Evolutionary conservation across 441 rosid genomes (phyloP).

Genomic region (Bruguiera hainesii): DNA sequence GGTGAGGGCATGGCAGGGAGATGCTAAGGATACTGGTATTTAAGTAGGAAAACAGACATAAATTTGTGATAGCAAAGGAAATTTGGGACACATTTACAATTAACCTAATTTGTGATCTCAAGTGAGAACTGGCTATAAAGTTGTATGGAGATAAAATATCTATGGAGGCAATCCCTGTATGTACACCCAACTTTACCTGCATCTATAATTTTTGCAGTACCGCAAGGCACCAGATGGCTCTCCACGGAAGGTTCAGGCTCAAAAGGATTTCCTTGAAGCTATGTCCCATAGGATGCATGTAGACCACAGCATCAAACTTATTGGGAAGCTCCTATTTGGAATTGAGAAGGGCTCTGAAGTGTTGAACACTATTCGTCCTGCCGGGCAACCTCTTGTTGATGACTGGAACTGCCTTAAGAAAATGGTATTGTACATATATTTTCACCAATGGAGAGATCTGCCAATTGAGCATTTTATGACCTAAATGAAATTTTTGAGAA

Average conservation of each 20-base stretch:
- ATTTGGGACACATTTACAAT: too few species aligned
- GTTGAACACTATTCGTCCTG: conserved; percentile 47
- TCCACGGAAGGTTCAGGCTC: conserved; percentile 58
- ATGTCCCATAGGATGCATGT: conserved; percentile 84
- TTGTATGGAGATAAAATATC: background rate
- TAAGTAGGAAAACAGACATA: background rate
- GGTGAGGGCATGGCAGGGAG: too few species aligned
- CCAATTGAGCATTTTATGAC: conserved; percentile 29
- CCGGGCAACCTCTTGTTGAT: conserved; percentile 84
- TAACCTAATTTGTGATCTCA: too few species aligned
- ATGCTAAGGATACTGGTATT: too few species aligned
- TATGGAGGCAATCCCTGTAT: background rate
- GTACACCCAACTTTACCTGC: too few species aligned
- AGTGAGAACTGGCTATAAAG: too few species aligned
- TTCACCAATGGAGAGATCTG: background rate
- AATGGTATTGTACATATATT: conserved; percentile 38
- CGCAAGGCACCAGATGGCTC: conserved; percentile 91
- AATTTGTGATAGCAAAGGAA: background rate
- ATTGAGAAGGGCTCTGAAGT: conserved; percentile 54
- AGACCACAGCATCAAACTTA: conserved; percentile 65
- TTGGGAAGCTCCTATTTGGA: conserved; percentile 83
- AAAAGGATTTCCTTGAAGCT: conserved; percentile 79
- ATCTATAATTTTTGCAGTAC: conserved; percentile 42
- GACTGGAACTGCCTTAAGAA: conserved; percentile 89
- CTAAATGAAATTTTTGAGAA: background rate